Evolutionary conservation across 192 early-diverging fungal genomes (phyloP).

Genomic region (Ambispora gerdemannii): DNA sequence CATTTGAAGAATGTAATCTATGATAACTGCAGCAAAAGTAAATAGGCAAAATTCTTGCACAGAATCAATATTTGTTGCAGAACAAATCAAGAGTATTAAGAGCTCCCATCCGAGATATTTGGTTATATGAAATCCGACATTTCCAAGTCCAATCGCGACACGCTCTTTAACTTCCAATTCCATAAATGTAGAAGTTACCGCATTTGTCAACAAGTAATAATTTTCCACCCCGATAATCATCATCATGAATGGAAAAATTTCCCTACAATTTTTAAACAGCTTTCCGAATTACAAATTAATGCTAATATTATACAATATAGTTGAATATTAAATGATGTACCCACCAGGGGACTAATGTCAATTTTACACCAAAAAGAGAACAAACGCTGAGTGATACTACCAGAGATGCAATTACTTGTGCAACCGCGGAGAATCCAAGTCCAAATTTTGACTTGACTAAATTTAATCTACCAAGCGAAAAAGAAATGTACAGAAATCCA

Average conservation of each 20-base stretch:
- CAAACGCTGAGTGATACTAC: slow-evolving; percentile 66
- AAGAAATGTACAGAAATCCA: slow-evolving; percentile 67
- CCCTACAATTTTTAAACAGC: slow-evolving; percentile 56
- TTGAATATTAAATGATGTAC: too few relatives aligned
- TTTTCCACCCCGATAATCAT: slow-evolving; percentile 74
- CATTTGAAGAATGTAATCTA: slow-evolving; percentile 78
- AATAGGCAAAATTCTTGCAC: slow-evolving; percentile 78
- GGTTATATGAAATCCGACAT: slow-evolving; percentile 66
- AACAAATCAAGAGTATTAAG: slow-evolving; percentile 54
- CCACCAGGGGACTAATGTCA: slow-evolving; percentile 64
- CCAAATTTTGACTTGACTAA: slow-evolving; percentile 76
- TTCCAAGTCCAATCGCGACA: slow-evolving; percentile 58
- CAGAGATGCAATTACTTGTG: slow-evolving; percentile 61
- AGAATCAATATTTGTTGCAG: slow-evolving; percentile 52
- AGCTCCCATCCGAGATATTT: slow-evolving; percentile 55
- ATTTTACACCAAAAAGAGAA: slow-evolving; percentile 53
- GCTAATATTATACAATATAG: too few relatives aligned
- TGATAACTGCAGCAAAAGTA: slow-evolving; percentile 59
- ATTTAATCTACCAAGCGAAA: slow-evolving; percentile 61
- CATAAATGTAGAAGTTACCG: slow-evolving; percentile 65
- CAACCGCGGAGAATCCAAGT: slow-evolving; percentile 63
- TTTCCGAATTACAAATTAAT: too few relatives aligned
- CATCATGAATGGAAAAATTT: slow-evolving; percentile 65
- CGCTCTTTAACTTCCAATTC: slow-evolving; percentile 72
- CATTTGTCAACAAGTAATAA: slow-evolving; percentile 67